Evolutionary conservation across 768 basidiomycete genomes (phyloP), one percentile per base, ranked within the genome.

Genomic region (Rossbeevera mucosa): DNA sequence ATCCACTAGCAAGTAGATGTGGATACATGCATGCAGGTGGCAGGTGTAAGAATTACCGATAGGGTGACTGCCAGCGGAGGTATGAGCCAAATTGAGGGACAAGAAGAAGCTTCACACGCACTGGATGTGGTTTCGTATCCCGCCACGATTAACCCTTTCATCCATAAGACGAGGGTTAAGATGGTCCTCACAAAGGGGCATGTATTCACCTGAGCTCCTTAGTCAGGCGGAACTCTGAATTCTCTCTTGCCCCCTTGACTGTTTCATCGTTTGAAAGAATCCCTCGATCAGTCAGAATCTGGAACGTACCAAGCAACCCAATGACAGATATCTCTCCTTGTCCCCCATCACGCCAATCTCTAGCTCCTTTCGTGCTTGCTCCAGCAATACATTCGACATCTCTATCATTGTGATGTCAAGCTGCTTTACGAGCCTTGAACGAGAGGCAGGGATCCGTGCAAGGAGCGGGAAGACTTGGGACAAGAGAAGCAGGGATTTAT

Each of bases 1-100:
- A 79, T 76, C 81, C 82, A 84, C 78, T 78, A 21, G 16, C 12
- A 7, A 42, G 13, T 1, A 3, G 14, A 14, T 12, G 3, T 45
- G 2, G 28, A 36, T 21, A 0, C 13, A 20, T 24, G 31, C 1
- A 18, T 8, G 21, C 1, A 14, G 9, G 28, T 33, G 4, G 2
- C 21, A 31, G 11, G 0, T 6, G 13, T 12, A 9, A 4, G 0
- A 33, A n/a, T 45, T 30, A 57, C 61, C 9, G 52, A 62, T 44
- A 66, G 31, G 29, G 24, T 57, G 8, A 59, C 64, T 66, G 41
- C 14, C 5, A 5, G 6, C 16, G 24, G 14, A 45, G 1, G 33
- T 18, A 36, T 18, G 26, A 28, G 16, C 25, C 14, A 24, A 20
- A n/a, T 45, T 14, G 24, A 18, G 44, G 18, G 18, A 14, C 14